Base-by-base conservation (phyloP, 2,329 filamentous ascomycete species). In the Laburnicola sp. region DNA sequence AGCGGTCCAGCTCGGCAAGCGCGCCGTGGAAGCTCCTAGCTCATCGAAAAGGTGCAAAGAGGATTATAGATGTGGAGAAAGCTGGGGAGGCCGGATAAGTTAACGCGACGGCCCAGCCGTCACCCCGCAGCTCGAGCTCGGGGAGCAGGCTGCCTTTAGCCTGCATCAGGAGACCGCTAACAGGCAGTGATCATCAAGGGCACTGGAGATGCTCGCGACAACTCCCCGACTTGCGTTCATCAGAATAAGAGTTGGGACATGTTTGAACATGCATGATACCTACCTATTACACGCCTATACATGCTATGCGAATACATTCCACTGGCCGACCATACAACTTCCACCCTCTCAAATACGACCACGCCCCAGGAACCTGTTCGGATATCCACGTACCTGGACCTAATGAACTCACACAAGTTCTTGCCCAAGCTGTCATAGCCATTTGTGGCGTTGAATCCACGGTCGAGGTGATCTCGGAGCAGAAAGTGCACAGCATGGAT, bases 401-500 rank as follows among this genome's bases (percentile, higher is more conserved):
- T 39, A 23, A 64, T 53, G 39, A 58, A 64, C 42, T 64, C 61
- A n/a, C 54, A 57, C 11, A 59, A 41, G 37, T 58, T 59, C 48
- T 64, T 64, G 5, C 61, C 59, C 38, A 64, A 49, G 34, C 51
- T 54, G 27, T 64, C 61, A 31, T 57, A 60, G 16, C 49, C 53
- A 37, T 50, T 56, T 6, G 52, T 63, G 16, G 53, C 53, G 28
- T 56, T 61, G 46, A 63, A 57, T 3, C 61, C 61, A 6, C 61
- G 52, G 48, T 64, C 59, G 22, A 64, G 51, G 32, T 61, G 59
- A 39, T 63, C 59, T 26, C 53, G 47, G n/a, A 64, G 45, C 27
- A 64, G 47, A 46, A 62, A 64, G 38, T 64, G 61, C 0, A 64
- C 61, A 27, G 61, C 61, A n/a, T 39, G 43, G n/a, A 64, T 56